Conservation (phyloP, 1,139 yeast genomes). For the Debaryomycetaceae sp. region DNA sequence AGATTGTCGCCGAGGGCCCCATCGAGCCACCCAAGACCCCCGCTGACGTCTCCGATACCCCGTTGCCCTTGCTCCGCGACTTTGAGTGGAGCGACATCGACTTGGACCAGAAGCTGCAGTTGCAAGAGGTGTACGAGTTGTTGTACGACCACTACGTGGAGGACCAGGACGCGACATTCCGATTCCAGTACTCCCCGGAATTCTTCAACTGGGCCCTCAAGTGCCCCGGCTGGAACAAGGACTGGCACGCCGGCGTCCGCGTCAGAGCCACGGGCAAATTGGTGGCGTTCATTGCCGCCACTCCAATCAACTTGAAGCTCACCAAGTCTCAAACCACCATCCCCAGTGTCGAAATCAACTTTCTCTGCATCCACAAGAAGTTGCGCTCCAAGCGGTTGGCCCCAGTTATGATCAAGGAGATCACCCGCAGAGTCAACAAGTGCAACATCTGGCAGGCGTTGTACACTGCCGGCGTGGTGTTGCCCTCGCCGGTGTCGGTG, state of each 20-base stretch:
- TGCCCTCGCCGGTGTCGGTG: conserved; percentile 90
- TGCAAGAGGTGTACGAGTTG: conserved; percentile 72
- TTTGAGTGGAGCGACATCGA: conserved; percentile 90
- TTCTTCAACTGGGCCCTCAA: conserved; percentile 91
- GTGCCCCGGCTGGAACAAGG: conserved; percentile 88
- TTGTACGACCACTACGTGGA: conserved; percentile 91
- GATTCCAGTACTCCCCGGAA: conserved; percentile 82
- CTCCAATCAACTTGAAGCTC: conserved; percentile 69
- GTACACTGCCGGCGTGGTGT: conserved; percentile 85
- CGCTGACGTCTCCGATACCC: conserved; percentile 64
- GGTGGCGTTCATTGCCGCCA: conserved; percentile 89
- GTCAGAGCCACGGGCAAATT: conserved; percentile 71
- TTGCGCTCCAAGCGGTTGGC: conserved; percentile 90
- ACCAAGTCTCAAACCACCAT: conserved; percentile 47
- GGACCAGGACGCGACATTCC: conserved; percentile 85
- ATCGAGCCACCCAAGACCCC: conserved; percentile 66
- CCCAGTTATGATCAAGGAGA: conserved; percentile 89
- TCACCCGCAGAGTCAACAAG: conserved; percentile 86
- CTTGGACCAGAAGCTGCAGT: conserved; percentile 50
- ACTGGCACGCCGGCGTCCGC: conserved; percentile 93
- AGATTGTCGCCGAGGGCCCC: conserved; percentile 72
- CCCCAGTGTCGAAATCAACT: conserved; percentile 84
- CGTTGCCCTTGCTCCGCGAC: conserved; percentile 67
- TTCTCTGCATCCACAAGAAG: conserved; percentile 90
- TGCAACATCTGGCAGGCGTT: conserved; percentile 92